Evolutionary conservation across 129 eudicot species (phyloP).

Genomic region (Saussurea involucrata): DNA sequence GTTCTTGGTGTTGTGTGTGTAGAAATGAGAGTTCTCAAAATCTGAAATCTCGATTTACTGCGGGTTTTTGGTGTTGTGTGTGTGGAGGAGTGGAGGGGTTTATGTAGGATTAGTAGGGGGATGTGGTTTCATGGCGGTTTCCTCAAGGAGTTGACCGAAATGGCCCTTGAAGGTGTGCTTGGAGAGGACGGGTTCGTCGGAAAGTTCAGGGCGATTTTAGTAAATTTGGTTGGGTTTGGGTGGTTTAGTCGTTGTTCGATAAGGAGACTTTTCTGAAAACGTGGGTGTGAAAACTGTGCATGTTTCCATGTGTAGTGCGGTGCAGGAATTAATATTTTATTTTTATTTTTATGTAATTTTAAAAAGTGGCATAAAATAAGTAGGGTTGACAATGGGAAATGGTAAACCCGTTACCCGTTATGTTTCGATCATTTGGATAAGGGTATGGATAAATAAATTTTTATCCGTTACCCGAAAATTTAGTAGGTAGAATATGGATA

Average conservation of each 20-base stretch:
- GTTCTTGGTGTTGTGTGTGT: neutral
- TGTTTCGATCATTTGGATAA: too few relatives aligned
- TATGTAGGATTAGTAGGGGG: neutral
- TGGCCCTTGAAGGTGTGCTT: slow-evolving; percentile 1
- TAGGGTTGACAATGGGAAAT: too few relatives aligned
- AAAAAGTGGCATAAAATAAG: too few relatives aligned
- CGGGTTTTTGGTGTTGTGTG: neutral
- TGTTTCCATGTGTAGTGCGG: neutral
- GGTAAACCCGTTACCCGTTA: too few relatives aligned
- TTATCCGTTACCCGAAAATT: too few relatives aligned
- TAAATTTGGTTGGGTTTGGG: neutral
- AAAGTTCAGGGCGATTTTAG: neutral
- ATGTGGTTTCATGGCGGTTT: slow-evolving; percentile 15
- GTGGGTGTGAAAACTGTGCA: neutral
- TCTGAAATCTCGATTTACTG: neutral
- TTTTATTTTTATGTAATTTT: neutral
- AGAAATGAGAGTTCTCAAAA: neutral
- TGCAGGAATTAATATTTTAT: neutral
- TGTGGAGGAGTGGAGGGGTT: neutral
- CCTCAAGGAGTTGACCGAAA: neutral
- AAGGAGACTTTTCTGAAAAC: neutral
- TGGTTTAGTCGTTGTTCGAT: neutral
- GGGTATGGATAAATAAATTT: too few relatives aligned
- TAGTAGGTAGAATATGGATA: too few relatives aligned
- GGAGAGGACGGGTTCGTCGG: neutral